Evolutionary conservation across 192 early-diverging fungal species (phyloP).

Genomic region (Coemansia sp.): DNA sequence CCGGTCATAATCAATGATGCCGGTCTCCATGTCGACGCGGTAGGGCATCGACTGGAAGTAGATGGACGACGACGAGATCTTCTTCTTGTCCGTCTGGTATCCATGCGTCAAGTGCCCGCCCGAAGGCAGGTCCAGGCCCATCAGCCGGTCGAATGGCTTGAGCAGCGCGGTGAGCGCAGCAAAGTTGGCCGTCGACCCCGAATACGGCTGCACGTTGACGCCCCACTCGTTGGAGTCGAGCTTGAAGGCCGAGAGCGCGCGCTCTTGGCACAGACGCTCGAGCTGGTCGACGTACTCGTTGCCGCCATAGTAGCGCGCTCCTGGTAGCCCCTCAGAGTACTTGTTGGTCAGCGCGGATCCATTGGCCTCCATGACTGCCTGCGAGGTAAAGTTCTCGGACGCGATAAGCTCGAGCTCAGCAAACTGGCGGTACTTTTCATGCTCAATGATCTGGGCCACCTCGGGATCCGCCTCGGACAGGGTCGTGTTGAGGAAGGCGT

Average conservation of each 20-base stretch:
- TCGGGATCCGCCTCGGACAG: slow-evolving; percentile 91
- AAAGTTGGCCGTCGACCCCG: slow-evolving; percentile 99
- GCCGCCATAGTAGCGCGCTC: slow-evolving; percentile 97
- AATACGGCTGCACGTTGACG: slow-evolving; percentile 99
- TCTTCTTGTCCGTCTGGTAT: slow-evolving; percentile 99
- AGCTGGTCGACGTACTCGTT: slow-evolving; percentile 96
- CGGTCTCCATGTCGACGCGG: slow-evolving; percentile 85
- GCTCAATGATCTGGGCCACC: slow-evolving; percentile 89
- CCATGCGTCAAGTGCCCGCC: slow-evolving; percentile 99
- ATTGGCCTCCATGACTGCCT: slow-evolving; percentile 99
- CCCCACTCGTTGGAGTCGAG: slow-evolving; percentile 92
- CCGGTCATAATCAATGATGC: slow-evolving; percentile 91
- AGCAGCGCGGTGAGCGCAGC: slow-evolving; percentile 94
- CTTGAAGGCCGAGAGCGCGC: slow-evolving; percentile 91
- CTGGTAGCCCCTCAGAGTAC: slow-evolving; percentile 97
- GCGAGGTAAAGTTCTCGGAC: slow-evolving; percentile 99
- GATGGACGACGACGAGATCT: slow-evolving; percentile 99
- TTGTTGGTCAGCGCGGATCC: slow-evolving; percentile 99
- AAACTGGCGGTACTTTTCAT: slow-evolving; percentile 98
- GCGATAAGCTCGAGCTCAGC: slow-evolving; percentile 98
- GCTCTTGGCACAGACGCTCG: slow-evolving; percentile 93
- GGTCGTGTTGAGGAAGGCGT: slow-evolving; percentile 80
- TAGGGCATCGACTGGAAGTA: slow-evolving; percentile 99
- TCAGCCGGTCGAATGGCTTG: slow-evolving; percentile 95
- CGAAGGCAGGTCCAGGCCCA: slow-evolving; percentile 99